Percentiles rank a stretch among this genome's conserved stretches.
Evolutionary conservation across 208 protist species (phyloP).

Genomic region (Zelonia costaricensis): DNA sequence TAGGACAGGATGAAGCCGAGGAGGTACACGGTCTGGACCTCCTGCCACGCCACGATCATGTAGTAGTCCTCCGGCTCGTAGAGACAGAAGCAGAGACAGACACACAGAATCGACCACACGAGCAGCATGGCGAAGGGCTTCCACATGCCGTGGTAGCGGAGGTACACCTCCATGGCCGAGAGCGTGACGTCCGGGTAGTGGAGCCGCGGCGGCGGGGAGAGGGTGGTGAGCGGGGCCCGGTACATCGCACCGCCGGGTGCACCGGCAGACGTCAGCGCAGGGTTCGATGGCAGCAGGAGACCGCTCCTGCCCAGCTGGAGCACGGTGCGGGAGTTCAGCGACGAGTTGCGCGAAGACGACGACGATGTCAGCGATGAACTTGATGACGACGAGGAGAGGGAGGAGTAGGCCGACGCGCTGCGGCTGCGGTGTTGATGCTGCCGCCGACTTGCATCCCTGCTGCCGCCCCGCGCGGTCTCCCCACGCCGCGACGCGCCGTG

Average conservation of each 20-base stretch:
- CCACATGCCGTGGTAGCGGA: constrained; percentile 57
- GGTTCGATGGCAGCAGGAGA: constrained; percentile 2
- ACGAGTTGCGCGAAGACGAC: too few species aligned
- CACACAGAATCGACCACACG: constrained; percentile 40
- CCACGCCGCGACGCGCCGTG: background rate
- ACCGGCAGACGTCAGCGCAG: too few species aligned
- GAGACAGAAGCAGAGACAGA: constrained; percentile 36
- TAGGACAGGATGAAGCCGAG: constrained; percentile 58
- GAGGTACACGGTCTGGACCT: constrained; percentile 48
- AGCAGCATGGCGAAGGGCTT: constrained; percentile 45
- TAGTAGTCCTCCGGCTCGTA: constrained; percentile 64
- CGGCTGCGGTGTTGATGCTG: too few species aligned
- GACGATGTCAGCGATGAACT: too few species aligned
- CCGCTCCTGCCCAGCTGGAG: too few species aligned
- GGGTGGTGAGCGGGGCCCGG: background rate
- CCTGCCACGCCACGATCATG: constrained; percentile 44
- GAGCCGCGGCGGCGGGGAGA: constrained; percentile 8
- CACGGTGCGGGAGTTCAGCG: too few species aligned
- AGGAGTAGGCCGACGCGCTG: too few species aligned
- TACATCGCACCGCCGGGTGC: too few species aligned
- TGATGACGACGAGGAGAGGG: too few species aligned
- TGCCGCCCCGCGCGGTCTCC: too few species aligned
- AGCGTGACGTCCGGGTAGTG: constrained; percentile 14
- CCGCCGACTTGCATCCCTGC: too few species aligned
- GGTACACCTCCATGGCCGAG: constrained; percentile 41